Base-by-base conservation (phyloP, 495 filamentous ascomycete species). In the Rhypophila decipiens region DNA sequence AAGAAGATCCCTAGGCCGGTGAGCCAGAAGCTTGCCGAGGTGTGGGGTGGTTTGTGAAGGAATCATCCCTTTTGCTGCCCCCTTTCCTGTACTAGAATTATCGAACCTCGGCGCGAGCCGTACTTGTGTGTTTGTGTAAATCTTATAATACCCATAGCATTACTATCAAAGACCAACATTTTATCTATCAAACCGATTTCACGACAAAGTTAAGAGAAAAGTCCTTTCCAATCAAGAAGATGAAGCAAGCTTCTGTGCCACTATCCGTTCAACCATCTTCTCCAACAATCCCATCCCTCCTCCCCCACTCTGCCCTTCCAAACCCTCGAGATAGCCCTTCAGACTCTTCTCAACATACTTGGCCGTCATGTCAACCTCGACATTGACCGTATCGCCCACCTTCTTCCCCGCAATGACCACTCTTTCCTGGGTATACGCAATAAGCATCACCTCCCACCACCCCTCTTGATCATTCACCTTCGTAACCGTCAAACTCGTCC, bases 331-430 rank as follows among this genome's bases (percentile, higher is more conserved):
- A 49, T 87, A 86, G n/a, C 77, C 84, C 42, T 71, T 68, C 54
- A 88, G 82, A 49, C 86, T 89, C 80, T 96, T 99, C 81, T 96
- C 94, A 17, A 96, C 90, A 63, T 97, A 96, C 76, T 99, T 99
- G 4, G 91, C 94, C 54, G 96, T 84, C 75, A 96, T 90, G 66
- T 99, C 94, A 42, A 97, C 95, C 75, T 99, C 94, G 15, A 97
- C 84, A 65, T 99, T 99, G 24, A 97, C 89, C 42, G 78, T 74
- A 5, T 96, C 89, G 1, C 94, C 90, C n/a, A 72, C 66, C 64
- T 75, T 72, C 77, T 99, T 97, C 10, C 63, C 68, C 9, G 86
- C 88, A 48, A 85, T 87, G 2, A 96, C 88, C 27, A 97, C 81
- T 65, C 84, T 83, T 69, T 90, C 89, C 72, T 96, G 94, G 33